These are phyloP conservation scores for Chlorophyllum brunneum DNA, from an alignment of 768 basidiomycete genomes.

Conservation along the genomic window DNA sequence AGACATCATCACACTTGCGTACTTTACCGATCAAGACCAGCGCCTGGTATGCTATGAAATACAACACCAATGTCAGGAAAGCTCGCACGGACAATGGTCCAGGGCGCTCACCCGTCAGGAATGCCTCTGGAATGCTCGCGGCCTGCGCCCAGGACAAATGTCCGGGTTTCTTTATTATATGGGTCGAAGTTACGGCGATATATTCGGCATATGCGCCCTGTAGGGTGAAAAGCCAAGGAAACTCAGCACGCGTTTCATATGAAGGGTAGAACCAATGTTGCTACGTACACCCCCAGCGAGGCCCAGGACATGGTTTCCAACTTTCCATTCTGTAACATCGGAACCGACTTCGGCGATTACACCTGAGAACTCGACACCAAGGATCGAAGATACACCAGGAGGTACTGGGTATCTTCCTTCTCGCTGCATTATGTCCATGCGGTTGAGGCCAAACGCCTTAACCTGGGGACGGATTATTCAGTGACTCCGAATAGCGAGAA, in stretches of 20 bases:
- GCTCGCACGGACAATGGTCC: background rate
- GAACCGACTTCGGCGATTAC: constrained; percentile 50
- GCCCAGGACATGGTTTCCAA: constrained; percentile 75
- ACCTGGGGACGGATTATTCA: constrained; percentile 38
- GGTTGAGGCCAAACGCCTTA: constrained; percentile 83
- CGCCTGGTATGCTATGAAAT: constrained; percentile 40
- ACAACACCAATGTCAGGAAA: constrained; percentile 2
- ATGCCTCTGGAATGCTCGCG: constrained; percentile 85
- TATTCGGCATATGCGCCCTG: constrained; percentile 93
- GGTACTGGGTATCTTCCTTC: constrained; percentile 76
- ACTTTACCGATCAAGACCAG: constrained; percentile 64
- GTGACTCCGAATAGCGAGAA: constrained; percentile 1
- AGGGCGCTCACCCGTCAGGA: constrained; percentile 65
- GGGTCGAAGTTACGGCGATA: constrained; percentile 59
- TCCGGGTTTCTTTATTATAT: constrained; percentile 71
- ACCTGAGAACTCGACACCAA: constrained; percentile 89
- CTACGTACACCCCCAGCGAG: constrained; percentile 73
- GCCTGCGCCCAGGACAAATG: constrained; percentile 80
- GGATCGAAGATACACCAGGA: constrained; percentile 65
- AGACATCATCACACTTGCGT: constrained; percentile 65
- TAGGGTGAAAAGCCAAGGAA: background rate
- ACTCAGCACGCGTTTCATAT: background rate
- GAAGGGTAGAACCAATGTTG: background rate
- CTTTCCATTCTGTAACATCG: constrained; percentile 48
- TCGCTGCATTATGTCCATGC: constrained; percentile 79